Conservation (phyloP, 345 rosid species). For the Arabidopsis thaliana region DNA sequence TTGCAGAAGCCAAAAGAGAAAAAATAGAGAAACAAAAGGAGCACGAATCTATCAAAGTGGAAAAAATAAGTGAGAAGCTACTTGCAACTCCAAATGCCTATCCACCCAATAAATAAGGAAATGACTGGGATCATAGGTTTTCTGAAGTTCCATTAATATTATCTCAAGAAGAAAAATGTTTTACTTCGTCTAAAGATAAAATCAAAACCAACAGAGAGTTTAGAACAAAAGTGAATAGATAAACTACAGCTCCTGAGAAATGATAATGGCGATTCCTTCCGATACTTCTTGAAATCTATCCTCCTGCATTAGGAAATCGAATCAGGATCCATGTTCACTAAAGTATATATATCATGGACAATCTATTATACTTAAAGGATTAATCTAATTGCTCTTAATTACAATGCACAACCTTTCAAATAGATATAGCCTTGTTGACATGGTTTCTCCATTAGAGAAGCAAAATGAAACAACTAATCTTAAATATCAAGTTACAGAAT, state of each 20-base stretch:
- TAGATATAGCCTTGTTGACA: no score
- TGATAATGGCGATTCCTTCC: conserved; percentile 19
- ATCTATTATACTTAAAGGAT: no score
- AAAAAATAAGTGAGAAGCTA: conserved; percentile 57
- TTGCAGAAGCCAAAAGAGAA: conserved; percentile 73
- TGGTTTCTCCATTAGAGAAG: no score
- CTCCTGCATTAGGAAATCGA: conserved; percentile 12
- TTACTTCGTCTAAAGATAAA: conserved; percentile 18
- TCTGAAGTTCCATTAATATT: conserved; percentile 11
- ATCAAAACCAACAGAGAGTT: conserved; percentile 20
- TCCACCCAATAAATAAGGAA: conserved; percentile 28
- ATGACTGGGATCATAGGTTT: neutral
- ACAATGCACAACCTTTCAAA: neutral
- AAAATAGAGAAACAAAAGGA: conserved; percentile 54
- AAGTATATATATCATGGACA: neutral
- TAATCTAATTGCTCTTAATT: neutral
- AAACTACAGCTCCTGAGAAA: conserved; percentile 22
- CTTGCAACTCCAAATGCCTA: conserved; percentile 46
- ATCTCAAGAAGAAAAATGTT: conserved; percentile 9
- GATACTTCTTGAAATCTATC: conserved; percentile 13
- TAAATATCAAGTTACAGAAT: neutral
- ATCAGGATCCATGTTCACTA: neutral
- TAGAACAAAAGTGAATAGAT: conserved; percentile 33
- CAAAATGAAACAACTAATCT: neutral
- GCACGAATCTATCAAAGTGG: conserved; percentile 52